These are phyloP conservation scores for Globisporangium radiosum DNA, from an alignment of 352 stramenopile species.

Conservation along the genomic window DNA sequence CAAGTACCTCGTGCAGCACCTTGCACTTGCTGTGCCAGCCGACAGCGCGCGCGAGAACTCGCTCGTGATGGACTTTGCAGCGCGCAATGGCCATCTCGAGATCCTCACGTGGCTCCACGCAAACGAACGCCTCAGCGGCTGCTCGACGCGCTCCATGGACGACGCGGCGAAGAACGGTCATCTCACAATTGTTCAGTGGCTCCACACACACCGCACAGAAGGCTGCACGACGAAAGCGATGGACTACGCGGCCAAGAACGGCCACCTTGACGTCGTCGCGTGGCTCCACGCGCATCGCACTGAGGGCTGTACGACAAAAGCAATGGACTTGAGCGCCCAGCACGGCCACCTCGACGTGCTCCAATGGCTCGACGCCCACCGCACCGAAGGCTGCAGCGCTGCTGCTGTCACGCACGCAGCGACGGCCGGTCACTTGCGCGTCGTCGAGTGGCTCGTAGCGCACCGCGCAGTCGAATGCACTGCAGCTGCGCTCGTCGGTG, in stretches of 20 bases:
- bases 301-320: conserved; percentile 42
- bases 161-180: conserved; percentile 54
- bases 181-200: conserved; percentile 45
- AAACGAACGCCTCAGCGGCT: conserved; percentile 36
- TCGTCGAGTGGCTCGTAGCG: conserved; percentile 54
- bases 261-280: conserved; percentile 48
- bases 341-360: conserved; percentile 52
- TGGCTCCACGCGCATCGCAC: conserved; percentile 42
- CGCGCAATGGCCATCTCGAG: conserved; percentile 56
- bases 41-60: conserved; percentile 24
- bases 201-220: conserved; percentile 46
- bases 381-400: conserved; percentile 55
- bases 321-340: conserved; percentile 63
- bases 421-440: conserved; percentile 37
- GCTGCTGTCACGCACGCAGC: conserved; percentile 64
- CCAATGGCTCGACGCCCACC: conserved; percentile 64
- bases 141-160: conserved; percentile 50
- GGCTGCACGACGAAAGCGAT: conserved; percentile 61
- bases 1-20: conserved; percentile 65
- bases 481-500: conserved; percentile 43
- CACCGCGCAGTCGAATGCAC: conserved; percentile 44
- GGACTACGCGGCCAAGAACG: conserved; percentile 49
- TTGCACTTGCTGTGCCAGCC: conserved; percentile 29
- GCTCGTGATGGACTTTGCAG: conserved; percentile 73
- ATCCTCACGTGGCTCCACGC: conserved; percentile 55